Conservation (phyloP, 129 eudicot genomes). For the Solidago caesia region DNA sequence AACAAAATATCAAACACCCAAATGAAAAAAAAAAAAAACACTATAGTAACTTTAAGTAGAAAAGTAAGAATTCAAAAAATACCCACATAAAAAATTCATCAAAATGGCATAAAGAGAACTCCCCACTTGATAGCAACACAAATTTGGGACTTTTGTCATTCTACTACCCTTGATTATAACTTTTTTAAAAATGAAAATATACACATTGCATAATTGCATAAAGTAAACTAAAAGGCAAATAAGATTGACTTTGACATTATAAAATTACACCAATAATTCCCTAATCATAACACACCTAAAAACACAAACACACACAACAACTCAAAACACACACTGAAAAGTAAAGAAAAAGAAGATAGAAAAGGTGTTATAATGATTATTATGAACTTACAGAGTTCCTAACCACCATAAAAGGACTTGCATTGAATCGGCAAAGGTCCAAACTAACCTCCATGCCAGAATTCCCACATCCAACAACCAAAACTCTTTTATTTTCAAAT, state of each 20-base stretch:
- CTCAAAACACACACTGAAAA: constrained; percentile 25
- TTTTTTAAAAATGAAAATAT: background rate
- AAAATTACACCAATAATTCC: constrained; percentile 30
- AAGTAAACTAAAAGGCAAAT: constrained; percentile 27
- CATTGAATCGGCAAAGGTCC: constrained; percentile 76
- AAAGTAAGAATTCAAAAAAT: constrained; percentile 21
- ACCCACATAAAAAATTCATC: constrained; percentile 25
- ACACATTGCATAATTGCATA: constrained; percentile 20
- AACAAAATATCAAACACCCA: constrained; percentile 23
- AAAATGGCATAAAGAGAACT: background rate
- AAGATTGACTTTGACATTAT: constrained; percentile 32
- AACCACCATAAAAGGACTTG: constrained; percentile 80
- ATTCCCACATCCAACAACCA: constrained; percentile 95
- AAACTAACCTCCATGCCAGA: constrained; percentile 97
- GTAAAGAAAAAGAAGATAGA: background rate
- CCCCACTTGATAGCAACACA: background rate
- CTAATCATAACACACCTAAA: constrained; percentile 27
- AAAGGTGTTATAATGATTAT: constrained; percentile 14
- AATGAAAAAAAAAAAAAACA: background rate
- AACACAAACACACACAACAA: constrained; percentile 20
- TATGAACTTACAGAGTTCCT: constrained; percentile 80
- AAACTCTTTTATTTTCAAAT: constrained; percentile 55
- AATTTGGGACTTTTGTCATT: constrained; percentile 8
- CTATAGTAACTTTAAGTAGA: constrained; percentile 3
- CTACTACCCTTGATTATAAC: background rate